Evolutionary conservation across 2,329 filamentous ascomycete genomes (phyloP).

Genomic region (Alternaria conjuncta): DNA sequence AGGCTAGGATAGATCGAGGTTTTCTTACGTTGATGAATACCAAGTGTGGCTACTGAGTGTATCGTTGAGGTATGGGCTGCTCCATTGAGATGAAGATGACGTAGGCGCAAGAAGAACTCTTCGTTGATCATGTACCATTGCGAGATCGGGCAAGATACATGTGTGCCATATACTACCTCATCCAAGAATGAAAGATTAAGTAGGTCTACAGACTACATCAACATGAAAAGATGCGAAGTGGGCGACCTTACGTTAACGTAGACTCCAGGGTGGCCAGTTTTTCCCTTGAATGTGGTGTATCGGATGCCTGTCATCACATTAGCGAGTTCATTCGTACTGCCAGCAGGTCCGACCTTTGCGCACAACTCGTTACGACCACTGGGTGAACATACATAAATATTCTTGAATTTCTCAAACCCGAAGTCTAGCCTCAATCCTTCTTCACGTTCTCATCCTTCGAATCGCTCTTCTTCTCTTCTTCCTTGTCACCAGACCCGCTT

Average conservation of each 20-base stretch:
- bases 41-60: not conserved
- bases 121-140: not conserved
- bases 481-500: constrained; percentile 34
- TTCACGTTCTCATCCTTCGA: constrained; percentile 14
- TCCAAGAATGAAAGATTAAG: no score
- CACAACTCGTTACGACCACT: not conserved
- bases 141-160: not conserved
- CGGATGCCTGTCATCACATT: not conserved
- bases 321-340: not conserved
- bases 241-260: no score
- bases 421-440: not conserved
- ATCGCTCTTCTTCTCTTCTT: constrained; percentile 26
- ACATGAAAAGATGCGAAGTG: no score
- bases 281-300: not conserved
- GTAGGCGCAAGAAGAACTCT: not conserved
- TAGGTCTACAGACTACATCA: no score
- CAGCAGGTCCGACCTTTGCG: not conserved
- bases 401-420: not conserved
- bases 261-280: no score
- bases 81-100: not conserved
- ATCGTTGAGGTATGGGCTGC: not conserved
- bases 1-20: not conserved
- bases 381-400: not conserved
- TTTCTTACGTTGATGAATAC: not conserved
- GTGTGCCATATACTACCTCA: not conserved